Conservation (phyloP, 768 basidiomycete genomes). For the Boletales sp. region DNA sequence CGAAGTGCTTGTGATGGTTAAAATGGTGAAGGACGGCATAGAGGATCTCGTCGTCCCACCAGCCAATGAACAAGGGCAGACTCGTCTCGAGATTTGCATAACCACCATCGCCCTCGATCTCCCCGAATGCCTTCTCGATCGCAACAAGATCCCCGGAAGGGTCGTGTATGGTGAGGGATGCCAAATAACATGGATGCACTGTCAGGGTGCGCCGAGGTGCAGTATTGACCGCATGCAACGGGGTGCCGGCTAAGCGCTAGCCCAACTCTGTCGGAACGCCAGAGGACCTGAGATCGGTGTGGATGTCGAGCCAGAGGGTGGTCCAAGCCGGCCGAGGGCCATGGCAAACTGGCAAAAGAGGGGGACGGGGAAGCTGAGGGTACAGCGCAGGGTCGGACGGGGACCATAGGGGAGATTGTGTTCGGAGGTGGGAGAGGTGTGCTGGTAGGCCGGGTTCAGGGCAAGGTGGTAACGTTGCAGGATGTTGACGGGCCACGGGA, state of each 20-base stretch:
- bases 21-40: too few relatives aligned
- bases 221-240: conserved; percentile 2
- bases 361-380: conserved; percentile 53
- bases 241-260: conserved; percentile 55
- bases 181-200: conserved; percentile 39
- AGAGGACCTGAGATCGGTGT: conserved; percentile 36
- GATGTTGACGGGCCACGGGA: conserved; percentile 67
- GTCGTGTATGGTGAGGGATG: too few relatives aligned
- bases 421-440: conserved; percentile 7
- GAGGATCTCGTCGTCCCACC: too few relatives aligned
- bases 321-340: conserved; percentile 58
- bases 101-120: too few relatives aligned
- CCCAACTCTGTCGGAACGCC: conserved; percentile 43
- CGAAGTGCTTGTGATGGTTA: too few relatives aligned
- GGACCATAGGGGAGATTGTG: conserved; percentile 47
- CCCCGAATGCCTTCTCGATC: too few relatives aligned
- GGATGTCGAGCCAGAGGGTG: conserved; percentile 63
- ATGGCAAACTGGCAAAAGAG: conserved; percentile 54
- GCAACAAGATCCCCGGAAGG: too few relatives aligned
- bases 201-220: too few relatives aligned
- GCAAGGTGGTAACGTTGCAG: conserved; percentile 59
- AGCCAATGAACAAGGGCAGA: too few relatives aligned
- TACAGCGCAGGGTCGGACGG: conserved; percentile 32
- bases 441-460: conserved; percentile 39
- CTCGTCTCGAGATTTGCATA: too few relatives aligned